Conservation (phyloP, 441 rosid species). For the Macaranga tanarius region DNA sequence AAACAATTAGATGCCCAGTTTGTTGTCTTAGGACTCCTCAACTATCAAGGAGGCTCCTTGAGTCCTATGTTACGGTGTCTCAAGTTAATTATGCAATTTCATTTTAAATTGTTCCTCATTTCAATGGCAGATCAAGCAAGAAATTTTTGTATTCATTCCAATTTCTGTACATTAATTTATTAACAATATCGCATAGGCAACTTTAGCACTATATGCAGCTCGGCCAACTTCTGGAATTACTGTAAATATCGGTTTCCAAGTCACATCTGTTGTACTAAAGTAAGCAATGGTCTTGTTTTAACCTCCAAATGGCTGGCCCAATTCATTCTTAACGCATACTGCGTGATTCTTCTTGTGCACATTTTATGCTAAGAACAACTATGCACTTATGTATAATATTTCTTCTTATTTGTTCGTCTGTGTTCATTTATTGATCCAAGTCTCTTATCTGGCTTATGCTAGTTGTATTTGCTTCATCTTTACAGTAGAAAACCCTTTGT, state of each 20-base stretch:
- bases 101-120: conserved; percentile 8
- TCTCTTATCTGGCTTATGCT: not conserved
- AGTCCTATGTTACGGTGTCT: not conserved
- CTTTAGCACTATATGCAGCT: conserved; percentile 75
- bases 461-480: not conserved
- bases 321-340: not conserved
- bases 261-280: conserved; percentile 85
- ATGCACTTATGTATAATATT: not conserved
- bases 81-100: conserved; percentile 1
- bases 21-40: conserved; percentile 17
- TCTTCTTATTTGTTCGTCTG: not conserved
- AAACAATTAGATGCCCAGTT: conserved; percentile 13
- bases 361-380: not conserved
- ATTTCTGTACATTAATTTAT: conserved; percentile 6
- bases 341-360: conserved; percentile 12
- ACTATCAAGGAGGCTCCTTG: conserved; percentile 9
- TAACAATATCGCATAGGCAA: conserved; percentile 53
- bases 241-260: conserved; percentile 89
- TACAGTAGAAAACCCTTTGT: not conserved
- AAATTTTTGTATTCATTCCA: not conserved
- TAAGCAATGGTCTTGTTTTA: conserved; percentile 33
- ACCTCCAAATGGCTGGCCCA: not conserved
- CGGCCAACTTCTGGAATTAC: conserved; percentile 76
- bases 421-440: not conserved
- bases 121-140: not conserved